Conservation (phyloP, 148 eudicot species). For the Rhododendron ovatum region DNA sequence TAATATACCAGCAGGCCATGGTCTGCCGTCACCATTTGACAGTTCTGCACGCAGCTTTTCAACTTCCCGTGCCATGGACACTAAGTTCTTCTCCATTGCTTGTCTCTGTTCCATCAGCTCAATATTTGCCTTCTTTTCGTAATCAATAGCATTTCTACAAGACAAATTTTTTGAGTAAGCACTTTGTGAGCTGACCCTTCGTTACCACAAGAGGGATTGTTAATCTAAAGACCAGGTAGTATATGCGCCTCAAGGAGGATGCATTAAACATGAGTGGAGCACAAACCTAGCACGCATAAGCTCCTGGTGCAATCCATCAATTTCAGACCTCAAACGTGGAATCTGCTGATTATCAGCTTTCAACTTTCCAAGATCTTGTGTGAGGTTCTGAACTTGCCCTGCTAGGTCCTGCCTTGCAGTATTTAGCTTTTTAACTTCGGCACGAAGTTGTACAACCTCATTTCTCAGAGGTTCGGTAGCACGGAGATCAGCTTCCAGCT, state of each 20-base stretch:
- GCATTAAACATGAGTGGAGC: background rate
- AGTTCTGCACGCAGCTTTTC: constrained; percentile 87
- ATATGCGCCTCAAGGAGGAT: background rate
- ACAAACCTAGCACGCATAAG: constrained; percentile 83
- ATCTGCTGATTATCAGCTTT: constrained; percentile 75
- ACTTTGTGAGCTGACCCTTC: background rate
- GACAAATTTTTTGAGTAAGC: background rate
- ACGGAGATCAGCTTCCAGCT: constrained; percentile 85
- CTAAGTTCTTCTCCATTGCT: constrained; percentile 84
- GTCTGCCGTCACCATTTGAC: constrained; percentile 50
- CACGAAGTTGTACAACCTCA: constrained; percentile 59
- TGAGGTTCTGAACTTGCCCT: constrained; percentile 63
- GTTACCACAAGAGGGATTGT: background rate
- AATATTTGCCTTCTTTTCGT: constrained; percentile 82
- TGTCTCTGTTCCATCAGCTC: constrained; percentile 85
- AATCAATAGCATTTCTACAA: constrained; percentile 71
- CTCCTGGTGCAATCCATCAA: constrained; percentile 74
- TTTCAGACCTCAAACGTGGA: constrained; percentile 62
- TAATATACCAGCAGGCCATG: constrained; percentile 73
- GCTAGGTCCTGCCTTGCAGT: constrained; percentile 54
- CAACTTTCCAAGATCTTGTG: constrained; percentile 63
- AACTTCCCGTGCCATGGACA: constrained; percentile 91
- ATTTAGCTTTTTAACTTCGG: constrained; percentile 70
- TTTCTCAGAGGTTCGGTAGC: constrained; percentile 68
- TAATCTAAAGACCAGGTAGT: background rate